Evolutionary conservation across 83 land plant species (phyloP), one percentile per base, ranked within the genome.

Genomic region (Larix sibirica): DNA sequence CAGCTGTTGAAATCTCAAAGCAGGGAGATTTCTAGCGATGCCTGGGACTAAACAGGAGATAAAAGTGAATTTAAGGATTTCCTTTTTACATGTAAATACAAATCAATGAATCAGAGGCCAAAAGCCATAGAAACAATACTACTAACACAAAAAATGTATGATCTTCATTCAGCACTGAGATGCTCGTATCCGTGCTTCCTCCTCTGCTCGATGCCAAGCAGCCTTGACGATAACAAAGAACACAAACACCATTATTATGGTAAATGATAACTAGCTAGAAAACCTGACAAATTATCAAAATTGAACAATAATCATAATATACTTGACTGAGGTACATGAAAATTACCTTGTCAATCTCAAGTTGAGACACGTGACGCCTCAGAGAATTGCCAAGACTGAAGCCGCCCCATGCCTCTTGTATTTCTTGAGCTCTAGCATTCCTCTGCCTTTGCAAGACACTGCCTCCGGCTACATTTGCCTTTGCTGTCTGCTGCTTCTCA

Each of bases 391-490:
- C 93, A 62, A 93, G 82, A 64, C 95, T 89, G 78, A 90, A 65
- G 16, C 93, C 93, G 68, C 93, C 93, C 95, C 95, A 93, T 59
- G 90, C 91, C 74, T 84, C 87, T 83, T 82, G 84, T 83, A 93
- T 56, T 84, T 93, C 95, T 80, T 71, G 87, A 80, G 87, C 91
- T 84, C 91, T 87, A 69, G 85, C 91, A 84, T 84, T 56, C 79
- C 31, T 84, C 79, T 5, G 75, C 81, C 10, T 66, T 38, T 68
- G 56, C 50, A 80, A 42, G 44, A 60, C 14, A 13, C 50, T 17
- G 56, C 13, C 40, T 8, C 65, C 73, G 1, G 23, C 84, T 77
- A 44, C 73, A 85, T 33, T 50, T 36, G 77, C 38, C 31, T 4
- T 47, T 18, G 47, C 2, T 47, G 67, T 16, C 24, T 54, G 16